Conservation (phyloP, 345 rosid species). For the Salix suchowensis region DNA sequence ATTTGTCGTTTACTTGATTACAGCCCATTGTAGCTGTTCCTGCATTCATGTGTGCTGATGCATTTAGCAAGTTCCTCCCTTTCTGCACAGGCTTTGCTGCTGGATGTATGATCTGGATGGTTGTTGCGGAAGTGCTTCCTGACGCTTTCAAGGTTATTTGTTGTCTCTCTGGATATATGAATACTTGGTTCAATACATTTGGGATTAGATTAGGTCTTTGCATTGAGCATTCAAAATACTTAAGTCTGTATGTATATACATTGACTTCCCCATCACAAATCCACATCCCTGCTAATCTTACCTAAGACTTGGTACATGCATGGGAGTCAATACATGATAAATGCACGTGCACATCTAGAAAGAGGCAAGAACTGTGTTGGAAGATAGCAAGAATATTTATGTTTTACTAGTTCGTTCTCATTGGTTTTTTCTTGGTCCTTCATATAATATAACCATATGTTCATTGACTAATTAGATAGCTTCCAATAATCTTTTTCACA, state of each 20-base stretch:
- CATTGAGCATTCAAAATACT: neutral
- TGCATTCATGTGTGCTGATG: slow-evolving; percentile 94
- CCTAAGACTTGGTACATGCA: too few relatives aligned
- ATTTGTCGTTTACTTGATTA: slow-evolving; percentile 5
- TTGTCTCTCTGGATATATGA: neutral
- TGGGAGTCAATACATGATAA: too few relatives aligned
- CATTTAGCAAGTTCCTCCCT: slow-evolving; percentile 87
- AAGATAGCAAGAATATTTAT: too few relatives aligned
- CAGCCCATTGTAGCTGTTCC: slow-evolving; percentile 99
- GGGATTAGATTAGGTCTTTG: neutral
- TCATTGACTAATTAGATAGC: neutral
- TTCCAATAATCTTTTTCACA: neutral
- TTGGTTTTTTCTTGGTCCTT: neutral
- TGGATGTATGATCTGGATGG: slow-evolving; percentile 99
- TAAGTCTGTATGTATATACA: neutral
- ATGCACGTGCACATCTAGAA: too few relatives aligned
- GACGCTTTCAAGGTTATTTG: slow-evolving; percentile 87
- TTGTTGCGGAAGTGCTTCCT: slow-evolving; percentile 97
- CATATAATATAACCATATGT: neutral
- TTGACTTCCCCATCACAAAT: neutral
- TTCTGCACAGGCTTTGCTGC: slow-evolving; percentile 99
- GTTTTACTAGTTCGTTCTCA: neutral
- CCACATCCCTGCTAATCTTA: too few relatives aligned
- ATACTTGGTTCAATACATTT: neutral
- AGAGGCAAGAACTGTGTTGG: too few relatives aligned